phyloP scores from a whole-genome alignment of 116 monocot species.

The Phalaenopsis hybrid region DNA sequence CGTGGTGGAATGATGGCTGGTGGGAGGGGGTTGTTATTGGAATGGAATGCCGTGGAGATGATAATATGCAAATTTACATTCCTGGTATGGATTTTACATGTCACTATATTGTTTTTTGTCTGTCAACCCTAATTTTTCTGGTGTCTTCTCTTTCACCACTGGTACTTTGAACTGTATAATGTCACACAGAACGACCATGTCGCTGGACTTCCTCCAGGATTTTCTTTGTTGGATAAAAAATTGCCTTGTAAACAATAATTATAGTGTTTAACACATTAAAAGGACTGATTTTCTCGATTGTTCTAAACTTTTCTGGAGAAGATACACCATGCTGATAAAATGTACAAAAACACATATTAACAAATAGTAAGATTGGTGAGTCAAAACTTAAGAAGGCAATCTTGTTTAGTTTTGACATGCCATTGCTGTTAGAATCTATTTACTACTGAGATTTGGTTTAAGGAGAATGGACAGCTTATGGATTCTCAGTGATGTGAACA shows the following conservation, averaged over 20 bases:
- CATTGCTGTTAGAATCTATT: neutral
- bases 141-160: neutral
- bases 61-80: constrained; percentile 64
- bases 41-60: constrained; percentile 30
- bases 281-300: neutral
- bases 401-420: neutral
- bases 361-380: neutral
- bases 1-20: constrained; percentile 93
- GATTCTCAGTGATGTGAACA: neutral
- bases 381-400: neutral
- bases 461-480: neutral
- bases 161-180: neutral
- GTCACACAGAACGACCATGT: neutral
- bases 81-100: constrained; percentile 49
- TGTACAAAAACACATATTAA: neutral
- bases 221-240: neutral
- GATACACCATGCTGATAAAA: neutral
- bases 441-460: neutral
- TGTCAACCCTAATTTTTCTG: neutral
- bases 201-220: neutral
- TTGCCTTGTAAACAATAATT: neutral
- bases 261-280: neutral
- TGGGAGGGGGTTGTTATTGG: constrained; percentile 91
- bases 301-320: neutral
- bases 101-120: neutral